Base-by-base conservation (phyloP, 306 rosid genomes). In the Phaseolus lunatus region DNA sequence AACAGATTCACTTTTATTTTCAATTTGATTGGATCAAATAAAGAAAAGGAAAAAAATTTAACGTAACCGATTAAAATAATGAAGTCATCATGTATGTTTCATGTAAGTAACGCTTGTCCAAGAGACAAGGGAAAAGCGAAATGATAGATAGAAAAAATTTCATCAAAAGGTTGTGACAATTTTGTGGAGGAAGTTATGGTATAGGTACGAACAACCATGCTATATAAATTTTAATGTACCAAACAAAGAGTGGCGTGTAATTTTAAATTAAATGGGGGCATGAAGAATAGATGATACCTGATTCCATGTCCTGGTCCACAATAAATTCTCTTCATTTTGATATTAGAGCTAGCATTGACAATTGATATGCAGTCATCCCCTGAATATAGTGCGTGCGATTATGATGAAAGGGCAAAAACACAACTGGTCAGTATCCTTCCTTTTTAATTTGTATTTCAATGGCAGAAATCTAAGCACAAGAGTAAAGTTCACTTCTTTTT, bases 271-370 rank as follows among this genome's bases (percentile, higher is more conserved):
- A 24, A 65, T 65, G 47, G 70, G 59, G 29, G 19, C 64, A 52
- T 61, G 61, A 48, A 64, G 58, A 58, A 59, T 53, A 37, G 81
- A 76, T 33, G 66, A 52, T 88, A 96, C 99, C 99, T 96, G 89
- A 96, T 83, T 82, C 99, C 99, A 62, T 96, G 99, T 68, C 99
- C 99, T 2, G 99, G 99, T 80, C 99, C 99, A 77, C 99, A 96
- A 72, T 39, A 77, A 76, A 96, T 85, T 72, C 89, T 87, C 80
- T 96, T 96, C 99, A 96, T 91, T 88, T 91, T 96, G 88, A 96
- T 89, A 72, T 80, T 86, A 8, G 97, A 91, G 78, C 97, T 96
- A 10, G 90, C 99, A 85, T 90, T 96, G 82, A 92, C 98, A 80
- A 96, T 96, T 74, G 99, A 96, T 75, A 96, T 43, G 79, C 99